These are phyloP conservation scores for Scheffersomyces quercinus DNA, from an alignment of 1,139 yeast genomes.

Conservation along the genomic window DNA sequence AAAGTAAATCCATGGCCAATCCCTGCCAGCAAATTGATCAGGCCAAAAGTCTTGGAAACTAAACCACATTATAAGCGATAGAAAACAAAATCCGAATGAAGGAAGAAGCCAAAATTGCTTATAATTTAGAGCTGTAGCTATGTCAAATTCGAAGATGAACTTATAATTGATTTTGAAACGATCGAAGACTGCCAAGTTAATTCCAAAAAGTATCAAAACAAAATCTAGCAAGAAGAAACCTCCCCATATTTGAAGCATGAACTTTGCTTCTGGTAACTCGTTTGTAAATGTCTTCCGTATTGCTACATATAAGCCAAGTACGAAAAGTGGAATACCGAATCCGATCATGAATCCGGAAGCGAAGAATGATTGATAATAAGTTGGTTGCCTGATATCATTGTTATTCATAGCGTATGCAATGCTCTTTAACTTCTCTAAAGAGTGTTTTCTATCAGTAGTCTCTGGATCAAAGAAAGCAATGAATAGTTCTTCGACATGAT, in stretches of 20 bases:
- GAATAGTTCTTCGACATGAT: slow-evolving; percentile 67
- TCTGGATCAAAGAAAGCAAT: slow-evolving; percentile 63
- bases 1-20: slow-evolving; percentile 81
- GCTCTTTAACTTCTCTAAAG: slow-evolving; percentile 67
- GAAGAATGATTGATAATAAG: slow-evolving; percentile 49
- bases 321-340: slow-evolving; percentile 61
- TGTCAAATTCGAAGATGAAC: slow-evolving; percentile 87
- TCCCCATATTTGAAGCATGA: slow-evolving; percentile 83
- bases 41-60: slow-evolving; percentile 76
- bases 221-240: slow-evolving; percentile 74
- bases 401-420: slow-evolving; percentile 44
- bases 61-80: slow-evolving; percentile 70
- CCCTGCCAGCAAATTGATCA: slow-evolving; percentile 55
- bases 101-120: slow-evolving; percentile 68
- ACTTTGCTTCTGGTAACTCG: slow-evolving; percentile 53
- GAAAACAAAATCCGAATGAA: slow-evolving; percentile 53
- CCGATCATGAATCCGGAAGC: slow-evolving; percentile 70
- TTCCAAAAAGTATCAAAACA: slow-evolving; percentile 60
- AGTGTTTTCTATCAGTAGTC: slow-evolving; percentile 69
- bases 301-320: slow-evolving; percentile 54
- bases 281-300: slow-evolving; percentile 38
- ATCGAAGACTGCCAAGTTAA: slow-evolving; percentile 75
- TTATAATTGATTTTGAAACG: slow-evolving; percentile 78
- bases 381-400: slow-evolving; percentile 26
- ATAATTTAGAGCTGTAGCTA: slow-evolving; percentile 66